Evolutionary conservation across 371 early-diverging fungal species (phyloP), one percentile per base, ranked within the genome.

Genomic region (Choanephora cucurbitarum): DNA sequence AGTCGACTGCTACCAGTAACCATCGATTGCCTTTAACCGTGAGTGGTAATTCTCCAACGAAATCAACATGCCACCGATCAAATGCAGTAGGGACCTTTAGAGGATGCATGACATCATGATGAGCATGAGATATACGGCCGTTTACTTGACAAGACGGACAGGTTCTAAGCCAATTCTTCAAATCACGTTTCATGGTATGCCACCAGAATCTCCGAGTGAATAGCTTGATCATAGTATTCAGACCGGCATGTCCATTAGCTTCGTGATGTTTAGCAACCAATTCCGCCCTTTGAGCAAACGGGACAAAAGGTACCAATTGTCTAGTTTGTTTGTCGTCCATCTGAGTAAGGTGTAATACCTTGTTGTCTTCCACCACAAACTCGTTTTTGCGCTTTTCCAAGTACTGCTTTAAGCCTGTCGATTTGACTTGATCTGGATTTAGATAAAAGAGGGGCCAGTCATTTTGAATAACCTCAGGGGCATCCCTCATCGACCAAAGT

Each of bases 31-130:
- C 28, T 28, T 28, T 28, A 7, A 7, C 7, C 5, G 28, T 28
- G 5, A 28, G 28, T 5, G 28, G 28, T 7, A 28, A 7, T 28
- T 28, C 28, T 32, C 37, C 53, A 2, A 52, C 8, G 19, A 61
- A 61, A 17, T 61, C 69, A 3, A 69, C 21, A 37, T 69, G 69
- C 69, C 69, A 69, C 0, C 58, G 55, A 22, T 58, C 52, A 43
- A 58, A 58, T 1, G 52, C 52, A 40, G 52, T 1, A 15, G 58
- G 52, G 0, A 58, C 47, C 37, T 59, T 55, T 8, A 59, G 14
- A 1, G 56, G 57, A 24, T 57, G 49, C 66, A 55, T 50, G 3
- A 40, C 41, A 18, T 40, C 41, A 31, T 59, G 11, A 5, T 56
- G 34, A 2, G 41, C 21, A 10, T n/a, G 44, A n/a, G 46, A 0